A percentile compares a stretch with the other conserved stretches of the same genome.
phyloP scores from a whole-genome alignment of 768 basidiomycete genomes.

The Pilatotrama ljubarskyi region DNA sequence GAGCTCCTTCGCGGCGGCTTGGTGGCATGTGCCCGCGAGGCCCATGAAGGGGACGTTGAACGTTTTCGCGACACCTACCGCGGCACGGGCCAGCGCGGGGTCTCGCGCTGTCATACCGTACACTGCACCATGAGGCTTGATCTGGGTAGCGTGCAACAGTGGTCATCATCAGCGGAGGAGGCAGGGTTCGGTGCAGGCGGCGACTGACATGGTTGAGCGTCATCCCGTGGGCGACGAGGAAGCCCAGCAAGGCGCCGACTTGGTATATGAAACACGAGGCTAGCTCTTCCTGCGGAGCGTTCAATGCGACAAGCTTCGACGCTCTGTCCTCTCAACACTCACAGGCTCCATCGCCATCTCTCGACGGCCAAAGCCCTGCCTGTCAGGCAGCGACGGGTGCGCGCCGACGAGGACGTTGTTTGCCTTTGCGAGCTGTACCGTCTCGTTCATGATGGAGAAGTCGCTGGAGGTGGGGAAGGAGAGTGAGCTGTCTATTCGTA shows the following conservation, averaged over 20 bases:
- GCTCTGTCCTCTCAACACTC: slow-evolving; percentile 8
- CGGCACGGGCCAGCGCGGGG: slow-evolving; percentile 54
- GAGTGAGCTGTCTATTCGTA: not conserved
- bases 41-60: slow-evolving; percentile 63
- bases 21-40: slow-evolving; percentile 63
- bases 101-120: slow-evolving; percentile 62
- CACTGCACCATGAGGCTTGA: slow-evolving; percentile 63
- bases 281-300: slow-evolving; percentile 48
- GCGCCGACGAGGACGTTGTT: slow-evolving; percentile 63
- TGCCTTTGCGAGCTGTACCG: slow-evolving; percentile 55
- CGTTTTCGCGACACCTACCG: slow-evolving; percentile 51
- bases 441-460: slow-evolving; percentile 65
- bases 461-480: slow-evolving; percentile 44
- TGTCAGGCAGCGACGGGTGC: slow-evolving; percentile 64
- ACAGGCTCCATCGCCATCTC: slow-evolving; percentile 66
- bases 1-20: slow-evolving; percentile 52
- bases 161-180: not conserved
- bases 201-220: slow-evolving; percentile 55
- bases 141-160: slow-evolving; percentile 31
- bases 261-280: slow-evolving; percentile 62
- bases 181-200: not conserved
- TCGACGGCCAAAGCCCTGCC: slow-evolving; percentile 64
- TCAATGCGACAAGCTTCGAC: not conserved
- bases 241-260: slow-evolving; percentile 63
- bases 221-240: slow-evolving; percentile 54